Evolutionary conservation across 1,284 basidiomycete genomes (phyloP).

Genomic region (Takashimella koratensis): DNA sequence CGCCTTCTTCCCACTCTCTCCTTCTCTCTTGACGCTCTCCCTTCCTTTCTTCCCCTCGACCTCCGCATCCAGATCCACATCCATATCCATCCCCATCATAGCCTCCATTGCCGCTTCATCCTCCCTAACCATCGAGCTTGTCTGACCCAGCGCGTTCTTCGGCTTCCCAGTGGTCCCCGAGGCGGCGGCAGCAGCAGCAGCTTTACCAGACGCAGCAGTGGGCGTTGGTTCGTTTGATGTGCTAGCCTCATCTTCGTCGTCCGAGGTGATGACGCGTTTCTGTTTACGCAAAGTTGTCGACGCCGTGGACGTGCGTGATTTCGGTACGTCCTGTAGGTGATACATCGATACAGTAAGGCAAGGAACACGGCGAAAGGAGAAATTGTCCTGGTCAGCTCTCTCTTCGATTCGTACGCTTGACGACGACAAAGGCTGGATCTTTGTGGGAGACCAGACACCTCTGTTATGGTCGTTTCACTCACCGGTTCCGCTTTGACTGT

Average conservation of each 20-base stretch:
- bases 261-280: conserved; percentile 31
- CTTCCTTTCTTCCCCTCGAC: conserved; percentile 5
- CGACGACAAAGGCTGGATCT: too few relatives aligned
- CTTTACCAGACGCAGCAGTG: neutral
- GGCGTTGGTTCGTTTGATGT: too few relatives aligned
- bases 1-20: neutral
- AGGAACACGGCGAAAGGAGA: neutral
- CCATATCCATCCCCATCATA: conserved; percentile 44
- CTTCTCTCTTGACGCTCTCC: conserved; percentile 9
- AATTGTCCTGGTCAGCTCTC: neutral
- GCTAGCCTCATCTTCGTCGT: conserved; percentile 37
- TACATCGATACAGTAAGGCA: neutral
- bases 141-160: conserved; percentile 22
- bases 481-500: neutral
- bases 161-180: neutral
- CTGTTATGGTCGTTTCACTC: too few relatives aligned
- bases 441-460: too few relatives aligned
- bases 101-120: conserved; percentile 45
- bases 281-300: conserved; percentile 1
- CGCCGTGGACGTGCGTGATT: neutral
- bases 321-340: neutral
- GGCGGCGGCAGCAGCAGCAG: neutral
- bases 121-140: conserved; percentile 34
- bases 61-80: conserved; percentile 24
- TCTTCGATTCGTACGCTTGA: too few relatives aligned